Base-by-base conservation (phyloP, 768 basidiomycete genomes). In the Boletus sensibilis region DNA sequence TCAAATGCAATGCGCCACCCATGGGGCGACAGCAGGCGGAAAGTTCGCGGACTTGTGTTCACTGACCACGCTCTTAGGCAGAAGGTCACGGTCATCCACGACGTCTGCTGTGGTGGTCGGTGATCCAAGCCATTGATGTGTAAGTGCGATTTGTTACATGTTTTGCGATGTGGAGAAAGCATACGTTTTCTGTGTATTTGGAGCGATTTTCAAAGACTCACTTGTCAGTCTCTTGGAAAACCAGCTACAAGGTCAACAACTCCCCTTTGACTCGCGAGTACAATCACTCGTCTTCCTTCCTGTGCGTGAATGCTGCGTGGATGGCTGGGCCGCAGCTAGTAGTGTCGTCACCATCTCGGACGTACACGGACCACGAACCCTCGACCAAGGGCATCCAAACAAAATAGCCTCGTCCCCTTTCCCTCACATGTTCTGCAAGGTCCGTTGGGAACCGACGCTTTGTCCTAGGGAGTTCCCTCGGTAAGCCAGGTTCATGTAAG, bases 1-100 rank as follows among this genome's bases (percentile, higher is more conserved):
- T 11, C 2, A 7, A 4, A 0, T 0, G 0, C 14, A 23, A 11
- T 21, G 4, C 1, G 2, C 27, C 8, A 2, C 8, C 5, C 44
- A 46, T 46, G 6, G 0, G 27, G 27, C 14, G 29, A 12, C 3
- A 1, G 5, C 42, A 25, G 9, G 42, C 16, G 16, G 29, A n/a
- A 44, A 44, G 10, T 27, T 44, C 27, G 18, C 6, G 21, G 1
- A 44, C 5, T 27, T n/a, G 2, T 2, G 6, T 13, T 45, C 12
- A 29, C 29, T 9, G 29, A 8, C 13, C 11, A n/a, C n/a, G n/a
- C 12, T 29, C n/a, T 29, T 11, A 4, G 11, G 18, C 11, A 27
- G 4, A 27, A 1, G 10, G 16, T 5, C 25, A 25, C n/a, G 4
- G 25, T 29, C 27, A 8, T 29, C 41, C 44, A 29, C 12, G 23